Conservation (phyloP, 2,329 filamentous ascomycete genomes). For the Scytalidium lignicola region DNA sequence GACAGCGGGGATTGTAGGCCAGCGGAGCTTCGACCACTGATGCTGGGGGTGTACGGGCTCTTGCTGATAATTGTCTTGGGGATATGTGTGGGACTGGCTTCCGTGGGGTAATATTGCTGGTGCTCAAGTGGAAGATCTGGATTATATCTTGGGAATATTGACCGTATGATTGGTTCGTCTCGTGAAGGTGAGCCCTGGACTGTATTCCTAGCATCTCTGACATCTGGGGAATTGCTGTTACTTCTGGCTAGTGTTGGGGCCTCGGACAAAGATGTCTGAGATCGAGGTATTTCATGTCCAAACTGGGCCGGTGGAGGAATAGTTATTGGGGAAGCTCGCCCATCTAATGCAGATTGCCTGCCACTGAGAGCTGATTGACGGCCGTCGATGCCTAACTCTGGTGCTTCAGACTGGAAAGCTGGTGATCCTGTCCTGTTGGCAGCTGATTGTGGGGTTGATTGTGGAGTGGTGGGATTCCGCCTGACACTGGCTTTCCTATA, state of each 20-base stretch:
- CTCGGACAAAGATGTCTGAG: conserved; percentile 47
- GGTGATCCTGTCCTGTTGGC: conserved; percentile 19
- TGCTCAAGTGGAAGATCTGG: conserved; percentile 59
- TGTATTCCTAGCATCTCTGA: conserved; percentile 50
- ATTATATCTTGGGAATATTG: conserved; percentile 74
- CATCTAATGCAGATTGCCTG: conserved; percentile 15
- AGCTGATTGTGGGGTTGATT: conserved; percentile 15
- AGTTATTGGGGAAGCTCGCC: conserved; percentile 14
- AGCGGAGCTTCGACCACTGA: conserved; percentile 17
- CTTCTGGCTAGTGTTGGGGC: conserved; percentile 44
- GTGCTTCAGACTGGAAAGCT: conserved; percentile 4
- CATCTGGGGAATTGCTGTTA: conserved; percentile 45
- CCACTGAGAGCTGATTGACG: conserved; percentile 16
- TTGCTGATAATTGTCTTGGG: conserved; percentile 61
- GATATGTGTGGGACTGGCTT: conserved; percentile 58
- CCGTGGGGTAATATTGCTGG: conserved; percentile 66
- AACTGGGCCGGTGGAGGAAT: conserved; percentile 21
- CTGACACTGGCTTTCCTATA: conserved; percentile 23
- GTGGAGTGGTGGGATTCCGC: conserved; percentile 16
- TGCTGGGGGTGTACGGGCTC: conserved; percentile 48
- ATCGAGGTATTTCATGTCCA: conserved; percentile 30
- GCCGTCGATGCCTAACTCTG: conserved; percentile 3
- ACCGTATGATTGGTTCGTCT: conserved; percentile 48
- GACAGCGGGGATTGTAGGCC: conserved; percentile 23
- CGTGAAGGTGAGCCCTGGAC: conserved; percentile 26